Evolutionary conservation across 1,139 yeast genomes (phyloP).

Genomic region (Yamadazyma taylorii): DNA sequence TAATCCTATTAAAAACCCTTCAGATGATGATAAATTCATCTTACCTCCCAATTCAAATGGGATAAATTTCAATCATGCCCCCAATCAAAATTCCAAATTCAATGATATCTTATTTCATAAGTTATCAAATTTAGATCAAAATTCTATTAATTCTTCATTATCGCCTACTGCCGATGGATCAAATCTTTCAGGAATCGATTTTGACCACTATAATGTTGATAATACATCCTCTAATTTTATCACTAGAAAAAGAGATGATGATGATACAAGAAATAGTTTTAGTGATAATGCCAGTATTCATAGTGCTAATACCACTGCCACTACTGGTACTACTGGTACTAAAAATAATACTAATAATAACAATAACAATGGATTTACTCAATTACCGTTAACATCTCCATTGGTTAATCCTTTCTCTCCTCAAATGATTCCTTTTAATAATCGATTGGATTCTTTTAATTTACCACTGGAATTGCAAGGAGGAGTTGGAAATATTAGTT

Average conservation of each 20-base stretch:
- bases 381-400: conserved; percentile 16
- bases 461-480: conserved; percentile 64
- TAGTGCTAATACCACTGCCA: conserved; percentile 7
- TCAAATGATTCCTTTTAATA: conserved; percentile 11
- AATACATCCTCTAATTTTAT: too few relatives aligned
- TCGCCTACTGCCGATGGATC: conserved; percentile 7
- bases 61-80: conserved; percentile 1
- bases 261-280: conserved; percentile 1
- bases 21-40: conserved; percentile 10
- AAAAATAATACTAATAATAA: too few relatives aligned
- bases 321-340: conserved; percentile 3
- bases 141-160: conserved; percentile 3
- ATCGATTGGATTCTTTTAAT: conserved; percentile 32
- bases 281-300: conserved; percentile 3
- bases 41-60: conserved; percentile 15
- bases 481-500: conserved; percentile 59
- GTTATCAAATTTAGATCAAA: conserved; percentile 25
- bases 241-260: conserved; percentile 1
- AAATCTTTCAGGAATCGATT: too few relatives aligned
- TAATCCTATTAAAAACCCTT: too few relatives aligned
- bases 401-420: conserved; percentile 18
- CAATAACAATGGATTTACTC: conserved; percentile 1
- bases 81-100: conserved; percentile 16
- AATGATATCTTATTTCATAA: conserved; percentile 31
- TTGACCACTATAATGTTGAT: background rate